Evolutionary conservation across 768 basidiomycete genomes (phyloP), one percentile per base, ranked within the genome.

Genomic region (Lactarius sp.): DNA sequence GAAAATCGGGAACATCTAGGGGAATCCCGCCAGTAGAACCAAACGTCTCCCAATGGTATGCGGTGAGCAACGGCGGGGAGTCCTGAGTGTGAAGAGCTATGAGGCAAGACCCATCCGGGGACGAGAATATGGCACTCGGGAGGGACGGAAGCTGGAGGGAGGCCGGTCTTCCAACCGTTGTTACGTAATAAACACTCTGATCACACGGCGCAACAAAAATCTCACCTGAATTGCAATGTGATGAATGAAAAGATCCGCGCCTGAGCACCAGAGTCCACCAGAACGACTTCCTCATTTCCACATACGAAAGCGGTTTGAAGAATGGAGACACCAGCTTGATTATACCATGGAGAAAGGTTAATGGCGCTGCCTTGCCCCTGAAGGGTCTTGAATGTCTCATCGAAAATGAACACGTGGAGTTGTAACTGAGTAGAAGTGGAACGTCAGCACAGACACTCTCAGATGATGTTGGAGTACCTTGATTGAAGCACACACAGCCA

Each of bases 21-120:
- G 51, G 14, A 18, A 78, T 79, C 12, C 83, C 84, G 12, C 73
- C 66, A 0, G 77, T 73, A 0, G 80, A 79, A 4, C 85, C 85
- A 63, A 86, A 84, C 0, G 81, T 81, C 10, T 72, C 73, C 81
- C 81, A 84, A 66, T 86, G 85, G 65, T 80, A 84, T 0, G 78
- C 78, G 1, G 73, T 76, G 1, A 81, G 54, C 51, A 57, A 49
- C 4, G 52, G 20, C 6, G 27, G 39, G 5, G 53, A 22, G 14
- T 64, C 39, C 1, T 36, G 20, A 16, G 66, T 22, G 18, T 77
- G 73, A 7, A 75, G 66, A 1, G 76, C 69, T 37, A 85, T 51
- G 22, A 85, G 68, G 65, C 83, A 84, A 37, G 84, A 75, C 0
- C 82, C 83, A 67, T 85, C 84, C 0, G 84, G 82, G 0, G 84